These are phyloP conservation scores for Kitagawia praeruptora DNA, from an alignment of 129 eudicot genomes.

Conservation along the genomic window DNA sequence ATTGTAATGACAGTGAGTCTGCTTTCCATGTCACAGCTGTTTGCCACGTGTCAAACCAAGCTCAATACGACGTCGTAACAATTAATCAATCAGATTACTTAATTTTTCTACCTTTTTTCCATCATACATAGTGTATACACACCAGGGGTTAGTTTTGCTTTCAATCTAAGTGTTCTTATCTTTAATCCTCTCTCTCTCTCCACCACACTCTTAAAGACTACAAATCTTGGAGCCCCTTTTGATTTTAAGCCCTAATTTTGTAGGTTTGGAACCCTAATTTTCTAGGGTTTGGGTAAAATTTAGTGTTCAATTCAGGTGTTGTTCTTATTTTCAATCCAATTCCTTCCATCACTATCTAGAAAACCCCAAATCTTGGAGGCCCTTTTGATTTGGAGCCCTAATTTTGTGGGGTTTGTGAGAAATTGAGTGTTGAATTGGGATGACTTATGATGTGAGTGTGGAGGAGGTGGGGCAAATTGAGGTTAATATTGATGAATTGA, in stretches of 20 bases:
- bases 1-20: background rate
- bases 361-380: background rate
- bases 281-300: background rate
- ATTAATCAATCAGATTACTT: background rate
- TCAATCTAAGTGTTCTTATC: background rate
- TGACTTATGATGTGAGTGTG: constrained; percentile 26
- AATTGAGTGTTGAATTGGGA: constrained; percentile 4
- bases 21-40: background rate
- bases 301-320: background rate
- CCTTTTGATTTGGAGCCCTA: background rate
- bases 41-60: background rate
- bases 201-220: background rate
- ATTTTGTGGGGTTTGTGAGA: constrained; percentile 4
- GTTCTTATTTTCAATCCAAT: background rate
- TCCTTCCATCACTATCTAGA: no score
- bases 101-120: background rate
- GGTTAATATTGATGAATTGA: constrained; percentile 31
- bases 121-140: background rate
- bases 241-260: background rate
- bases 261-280: background rate
- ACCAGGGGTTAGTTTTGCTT: background rate
- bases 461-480: constrained; percentile 15
- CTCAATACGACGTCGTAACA: background rate
- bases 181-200: background rate
- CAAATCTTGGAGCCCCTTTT: background rate